Evolutionary conservation across 805 yeast genomes (phyloP), one percentile per base, ranked within the genome.

Genomic region (Myxozyma sirexii): DNA sequence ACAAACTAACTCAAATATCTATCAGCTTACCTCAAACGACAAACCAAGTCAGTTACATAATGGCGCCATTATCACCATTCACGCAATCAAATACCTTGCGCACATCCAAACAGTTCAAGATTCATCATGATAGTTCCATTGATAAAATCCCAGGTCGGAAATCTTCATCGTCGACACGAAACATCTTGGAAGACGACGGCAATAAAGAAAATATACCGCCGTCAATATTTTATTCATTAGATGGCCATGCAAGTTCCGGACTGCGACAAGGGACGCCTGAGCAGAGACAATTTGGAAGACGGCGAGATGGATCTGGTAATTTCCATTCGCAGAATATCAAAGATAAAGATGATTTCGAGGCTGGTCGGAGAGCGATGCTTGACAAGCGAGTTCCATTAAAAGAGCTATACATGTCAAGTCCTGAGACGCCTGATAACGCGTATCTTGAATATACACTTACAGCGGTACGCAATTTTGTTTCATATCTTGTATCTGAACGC

Each of bases 371-470:
- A 3, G 53, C 53, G 15, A 35, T 48, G 43, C 31, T 39, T 33
- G 50, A 53, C 13, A 45, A 41, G 17, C 51, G 59, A 21, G 33
- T 55, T 23, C 64, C 64, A 24, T 23, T 60, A n/a, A 53, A 46
- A 15, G 56, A 60, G 39, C 29, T 60, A 4, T 60, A 53, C 39
- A 42, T 60, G 35, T 60, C 64, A 3, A 56, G 64, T 56, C 64
- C 64, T 27, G 48, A 46, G 17, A 60, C 64, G 21, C 57, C 64
- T n/a, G 61, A 43, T 10, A 60, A 60, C 27, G 59, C 64, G 15
- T 60, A 23, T 39, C 29, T 51, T 26, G 64, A 60, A 37, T 60
- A 56, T 35, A 38, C 31, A 13, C 54, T 60, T 26, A 19, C 49
- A 15, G 41, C 46, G 13, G 61, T 60, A 39, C 37, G 61, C 33